Evolutionary conservation across 1,139 yeast genomes (phyloP).

Genomic region (Scheffersomyces cryptocercus): DNA sequence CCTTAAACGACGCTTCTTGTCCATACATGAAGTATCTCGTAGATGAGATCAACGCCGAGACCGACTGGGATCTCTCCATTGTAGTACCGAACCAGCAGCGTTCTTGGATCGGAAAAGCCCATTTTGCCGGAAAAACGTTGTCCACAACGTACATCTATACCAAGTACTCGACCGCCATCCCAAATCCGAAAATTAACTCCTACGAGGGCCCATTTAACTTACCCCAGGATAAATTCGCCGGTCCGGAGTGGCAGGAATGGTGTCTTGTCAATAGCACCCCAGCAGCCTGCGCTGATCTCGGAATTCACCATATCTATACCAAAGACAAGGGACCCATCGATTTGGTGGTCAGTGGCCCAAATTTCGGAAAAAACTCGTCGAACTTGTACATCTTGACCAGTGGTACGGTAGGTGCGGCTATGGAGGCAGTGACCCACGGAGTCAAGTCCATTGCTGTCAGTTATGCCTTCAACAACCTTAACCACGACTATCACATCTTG

Average conservation of each 20-base stretch:
- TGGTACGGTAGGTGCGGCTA: conserved; percentile 97
- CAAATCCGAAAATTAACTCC: conserved; percentile 37
- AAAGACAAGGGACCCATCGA: conserved; percentile 62
- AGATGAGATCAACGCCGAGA: conserved; percentile 59
- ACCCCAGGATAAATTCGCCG: conserved; percentile 33
- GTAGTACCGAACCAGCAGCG: conserved; percentile 74
- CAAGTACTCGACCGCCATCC: conserved; percentile 30
- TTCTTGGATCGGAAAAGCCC: conserved; percentile 98
- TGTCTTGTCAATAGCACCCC: conserved; percentile 87
- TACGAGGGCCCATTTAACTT: conserved; percentile 70
- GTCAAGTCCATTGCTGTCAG: conserved; percentile 77
- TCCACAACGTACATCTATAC: conserved; percentile 69
- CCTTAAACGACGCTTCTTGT: conserved; percentile 75
- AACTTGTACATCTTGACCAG: conserved; percentile 88
- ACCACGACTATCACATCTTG: conserved; percentile 56
- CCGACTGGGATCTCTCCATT: conserved; percentile 85
- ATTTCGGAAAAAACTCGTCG: conserved; percentile 89
- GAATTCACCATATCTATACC: conserved; percentile 68
- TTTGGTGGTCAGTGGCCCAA: conserved; percentile 90
- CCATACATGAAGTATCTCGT: conserved; percentile 86
- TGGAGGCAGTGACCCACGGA: conserved; percentile 89
- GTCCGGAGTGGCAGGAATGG: conserved; percentile 70
- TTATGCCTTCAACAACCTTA: conserved; percentile 66
- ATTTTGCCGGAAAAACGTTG: conserved; percentile 81
- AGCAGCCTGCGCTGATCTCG: conserved; percentile 92